Percentiles rank a stretch among this genome's conserved stretches.
These are phyloP conservation scores for Catunica adiposa DNA, from an alignment of 2,329 filamentous ascomycete genomes.

Conservation along the genomic window DNA sequence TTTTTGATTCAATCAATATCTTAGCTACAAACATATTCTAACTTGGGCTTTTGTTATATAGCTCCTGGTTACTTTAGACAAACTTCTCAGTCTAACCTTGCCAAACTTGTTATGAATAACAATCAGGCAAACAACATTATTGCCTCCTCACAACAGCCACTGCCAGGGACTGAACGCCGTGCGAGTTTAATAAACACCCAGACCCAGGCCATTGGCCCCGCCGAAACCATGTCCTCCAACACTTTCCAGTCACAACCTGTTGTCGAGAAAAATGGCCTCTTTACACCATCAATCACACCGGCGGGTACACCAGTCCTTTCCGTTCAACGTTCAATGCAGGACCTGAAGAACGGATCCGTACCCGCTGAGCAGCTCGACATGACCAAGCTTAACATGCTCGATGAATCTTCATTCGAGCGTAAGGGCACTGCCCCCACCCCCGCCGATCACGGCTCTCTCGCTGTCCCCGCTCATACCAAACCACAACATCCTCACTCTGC, in stretches of 20 bases:
- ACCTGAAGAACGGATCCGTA: constrained; percentile 5
- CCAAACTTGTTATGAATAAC: constrained; percentile 31
- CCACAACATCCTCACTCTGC: constrained; percentile 5
- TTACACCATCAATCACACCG: constrained; percentile 17
- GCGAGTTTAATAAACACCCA: constrained; percentile 20
- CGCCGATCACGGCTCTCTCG: constrained; percentile 14
- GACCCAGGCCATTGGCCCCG: constrained; percentile 17
- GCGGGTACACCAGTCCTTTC: constrained; percentile 15
- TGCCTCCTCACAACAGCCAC: constrained; percentile 19
- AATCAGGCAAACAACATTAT: constrained; percentile 17
- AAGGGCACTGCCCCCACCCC: constrained; percentile 20
- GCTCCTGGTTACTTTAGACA: constrained; percentile 18
- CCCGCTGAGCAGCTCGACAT: neutral
- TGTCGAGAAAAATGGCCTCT: constrained; percentile 20
- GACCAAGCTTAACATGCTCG: neutral
- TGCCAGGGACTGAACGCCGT: constrained; percentile 15
- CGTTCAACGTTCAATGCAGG: constrained; percentile 19
- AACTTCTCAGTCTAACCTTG: constrained; percentile 26
- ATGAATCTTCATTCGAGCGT: neutral
- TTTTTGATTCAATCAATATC: neutral
- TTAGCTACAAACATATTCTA: neutral
- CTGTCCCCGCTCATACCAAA: neutral
- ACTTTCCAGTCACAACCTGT: constrained; percentile 20
- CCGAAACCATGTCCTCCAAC: constrained; percentile 16
- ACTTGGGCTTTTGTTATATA: neutral